Base-by-base conservation (phyloP, 768 basidiomycete species). In the Suillus sp. region DNA sequence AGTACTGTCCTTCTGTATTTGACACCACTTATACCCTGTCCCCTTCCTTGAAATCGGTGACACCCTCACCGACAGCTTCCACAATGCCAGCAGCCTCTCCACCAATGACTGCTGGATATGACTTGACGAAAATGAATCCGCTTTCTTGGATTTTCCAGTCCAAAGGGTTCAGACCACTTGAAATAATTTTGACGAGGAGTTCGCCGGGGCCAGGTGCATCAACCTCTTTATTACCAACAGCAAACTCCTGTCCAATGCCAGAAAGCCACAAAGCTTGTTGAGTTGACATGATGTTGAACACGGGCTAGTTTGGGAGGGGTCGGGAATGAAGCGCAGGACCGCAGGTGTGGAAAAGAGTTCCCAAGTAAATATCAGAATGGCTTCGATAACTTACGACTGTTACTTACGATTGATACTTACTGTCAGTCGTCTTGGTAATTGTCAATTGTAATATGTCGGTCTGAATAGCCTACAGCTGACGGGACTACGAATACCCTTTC, bases 141-240 rank as follows among this genome's bases (percentile, higher is more conserved):
- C 13, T 14, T 37, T 59, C 65, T 47, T 62, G 66, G 32, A 72
- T 66, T 58, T 69, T 74, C 72, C 72, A 72, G 60, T 86, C 83
- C 10, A 77, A 65, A 5, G 84, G 84, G 64, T 84, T 83, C 25
- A 84, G 65, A 3, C 78, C 76, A 0, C 77, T 73, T 1, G 82
- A 73, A 50, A 75, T 65, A 51, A 83, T 65, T 63, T 78, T 78
- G 66, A 83, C 74, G 35, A 84, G 74, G 34, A 83, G 59, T 59
- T 83, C 79, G 34, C 78, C 78, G 3, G 77, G 72, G 0, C 78
- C 77, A 5, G 83, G 82, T 16, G 67, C 66, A 0, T 73, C 76
- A 2, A 81, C 70, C 0, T 65, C 57, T 27, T 11, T 61, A 25
- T 62, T 35, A 43, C 56, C 53, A 8, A 70, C 40, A n/a, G n/a